These are phyloP conservation scores for Salix exigua DNA, from an alignment of 345 rosid species.

Conservation along the genomic window DNA sequence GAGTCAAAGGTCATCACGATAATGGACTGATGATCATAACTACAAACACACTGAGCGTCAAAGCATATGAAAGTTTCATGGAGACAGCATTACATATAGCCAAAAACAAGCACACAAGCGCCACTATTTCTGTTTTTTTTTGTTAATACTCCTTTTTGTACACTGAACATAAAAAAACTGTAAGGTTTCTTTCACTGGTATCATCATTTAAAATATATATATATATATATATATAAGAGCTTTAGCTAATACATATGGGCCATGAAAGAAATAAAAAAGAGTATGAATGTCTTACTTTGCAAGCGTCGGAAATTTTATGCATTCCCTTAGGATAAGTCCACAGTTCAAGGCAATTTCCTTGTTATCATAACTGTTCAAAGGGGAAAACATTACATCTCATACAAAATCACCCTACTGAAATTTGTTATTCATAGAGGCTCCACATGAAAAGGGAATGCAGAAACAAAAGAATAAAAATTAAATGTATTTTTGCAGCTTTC, in stretches of 20 bases:
- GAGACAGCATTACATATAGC: not conserved
- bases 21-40: not conserved
- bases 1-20: not conserved
- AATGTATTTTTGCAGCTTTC: not conserved
- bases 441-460: not conserved
- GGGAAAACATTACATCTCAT: conserved; percentile 11
- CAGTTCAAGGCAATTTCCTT: conserved; percentile 87
- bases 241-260: not conserved
- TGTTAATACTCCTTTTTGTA: not conserved
- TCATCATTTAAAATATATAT: not conserved
- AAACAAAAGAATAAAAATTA: conserved; percentile 4
- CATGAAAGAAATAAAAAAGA: conserved; percentile 19
- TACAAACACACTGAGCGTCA: not conserved
- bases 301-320: conserved; percentile 86
- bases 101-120: conserved; percentile 4
- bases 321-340: conserved; percentile 93
- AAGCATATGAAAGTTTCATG: not conserved
- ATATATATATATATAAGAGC: not conserved
- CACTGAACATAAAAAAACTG: not conserved
- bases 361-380: conserved; percentile 78
- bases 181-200: not conserved
- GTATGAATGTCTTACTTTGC: conserved; percentile 67
- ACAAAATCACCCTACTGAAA: not conserved
- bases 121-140: not conserved
- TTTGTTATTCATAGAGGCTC: not conserved